Evolutionary conservation across 1,139 yeast species (phyloP), one percentile per base, ranked within the genome.

Genomic region (Lodderomyces oxycetoniae): DNA sequence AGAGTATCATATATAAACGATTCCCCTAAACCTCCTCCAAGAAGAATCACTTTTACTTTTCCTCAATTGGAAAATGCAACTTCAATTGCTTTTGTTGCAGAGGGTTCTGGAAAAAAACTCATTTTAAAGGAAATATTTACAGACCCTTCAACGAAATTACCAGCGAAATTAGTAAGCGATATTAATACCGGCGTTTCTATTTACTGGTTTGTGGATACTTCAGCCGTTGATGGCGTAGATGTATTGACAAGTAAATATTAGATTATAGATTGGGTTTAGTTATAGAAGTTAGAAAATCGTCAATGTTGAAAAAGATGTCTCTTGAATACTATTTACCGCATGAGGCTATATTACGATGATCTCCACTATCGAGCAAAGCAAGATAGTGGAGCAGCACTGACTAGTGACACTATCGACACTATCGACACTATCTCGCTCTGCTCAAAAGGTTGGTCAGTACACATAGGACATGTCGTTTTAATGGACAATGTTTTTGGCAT

Each of bases 61-160:
- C 83, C 83, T 4, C 76, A 77, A 3, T 67, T 81, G 48, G 68
- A 64, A 40, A 61, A 57, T 20, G 80, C 83, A 13, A 53, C 61
- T 13, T 55, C 73, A 31, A 74, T 88, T 47, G 82, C 87, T 1
- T 88, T 87, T 61, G 91, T 87, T 32, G 95, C 95, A 12, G 91
- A 86, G 55, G 96, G 96, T 38, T 80, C 80, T 12, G 83, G 85
- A 25, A 88, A 88, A 60, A 85, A 87, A n/a, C 69, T 77, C 0
- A 70, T 83, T 29, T 65, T 89, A 57, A 74, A 74, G 50, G 71
- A 81, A 43, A 79, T 88, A 34, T 86, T 89, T 57, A 68, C 69
- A 38, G 74, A 80, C 44, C 51, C 65, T 13, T 48, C 61, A 15
- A 53, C 63, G 25, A 37, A 56, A 40, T 69, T 88, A 47, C 97